Evolutionary conservation across 192 early-diverging fungal species (phyloP), one percentile per base, ranked within the genome.

Genomic region (Coemansia sp.): DNA sequence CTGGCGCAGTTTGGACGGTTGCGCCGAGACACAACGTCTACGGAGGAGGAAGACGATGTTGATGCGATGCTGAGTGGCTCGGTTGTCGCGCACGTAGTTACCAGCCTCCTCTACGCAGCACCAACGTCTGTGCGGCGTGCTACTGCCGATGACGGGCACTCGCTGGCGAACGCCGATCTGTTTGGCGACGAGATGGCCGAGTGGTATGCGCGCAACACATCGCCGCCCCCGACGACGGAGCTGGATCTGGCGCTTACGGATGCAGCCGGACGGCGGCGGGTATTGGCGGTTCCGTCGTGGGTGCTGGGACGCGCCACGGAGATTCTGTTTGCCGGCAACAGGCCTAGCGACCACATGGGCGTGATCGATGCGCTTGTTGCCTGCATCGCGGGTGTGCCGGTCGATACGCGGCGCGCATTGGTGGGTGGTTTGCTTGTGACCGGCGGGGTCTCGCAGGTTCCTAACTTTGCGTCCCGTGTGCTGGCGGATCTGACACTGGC

Each of bases 271-370:
- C 21, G 72, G 72, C 51, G 41, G 4, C 32, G 32, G 32, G 32
- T 58, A 8, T 46, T 82, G 45, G 2, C 18, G n/a, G 72, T 97
- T 6, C 95, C 95, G 18, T 88, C 90, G 0, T 97, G 95, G 95
- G 84, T 97, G 6, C 86, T 93, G 3, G 93, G 92, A 63, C 86
- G 92, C 22, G 88, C 91, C 0, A 84, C 85, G 5, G 95, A 96
- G 62, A 85, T 92, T 0, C 69, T 95, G 46, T 91, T 95, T 73
- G 86, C 88, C 37, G 92, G 92, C 5, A 91, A 93, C 69, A 86
- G 70, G 41, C 71, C 84, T 2, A 42, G 85, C 55, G 88, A 93
- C 68, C 83, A 85, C 13, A 56, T 71, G 16, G 88, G 88, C 41
- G 45, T 95, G 6, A 78, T 85, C 0, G 81, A 83, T 8, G 70